phyloP scores from a whole-genome alignment of 164 flowering plant species.

The Macadamia tetraphylla region DNA sequence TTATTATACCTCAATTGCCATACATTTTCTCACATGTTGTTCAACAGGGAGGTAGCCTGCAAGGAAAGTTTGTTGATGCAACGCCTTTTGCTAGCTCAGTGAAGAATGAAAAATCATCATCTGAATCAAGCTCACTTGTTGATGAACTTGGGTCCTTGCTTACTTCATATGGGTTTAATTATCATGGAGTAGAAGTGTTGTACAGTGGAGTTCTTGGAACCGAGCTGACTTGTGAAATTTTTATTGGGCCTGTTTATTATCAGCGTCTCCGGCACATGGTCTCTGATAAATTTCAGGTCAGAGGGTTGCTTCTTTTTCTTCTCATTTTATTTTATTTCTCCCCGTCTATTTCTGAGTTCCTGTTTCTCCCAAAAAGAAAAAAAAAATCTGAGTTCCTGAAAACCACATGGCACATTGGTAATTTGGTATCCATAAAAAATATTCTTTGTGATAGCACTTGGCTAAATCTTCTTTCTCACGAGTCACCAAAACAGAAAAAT shows the following conservation, averaged over 20 bases:
- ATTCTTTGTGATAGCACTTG: no score
- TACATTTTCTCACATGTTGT: neutral
- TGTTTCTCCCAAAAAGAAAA: no score
- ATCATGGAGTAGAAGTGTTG: constrained; percentile 75
- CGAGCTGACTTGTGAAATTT: constrained; percentile 81
- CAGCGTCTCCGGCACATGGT: constrained; percentile 98
- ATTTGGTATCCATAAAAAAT: no score
- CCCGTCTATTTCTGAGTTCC: no score
- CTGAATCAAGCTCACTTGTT: constrained; percentile 58
- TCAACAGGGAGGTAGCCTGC: constrained; percentile 74
- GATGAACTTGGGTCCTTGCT: constrained; percentile 76
- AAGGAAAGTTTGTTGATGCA: constrained; percentile 84
- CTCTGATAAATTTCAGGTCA: constrained; percentile 90
- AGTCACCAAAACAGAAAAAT: no score
- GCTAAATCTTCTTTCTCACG: no score
- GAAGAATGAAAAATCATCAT: constrained; percentile 29
- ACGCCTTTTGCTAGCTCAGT: constrained; percentile 67
- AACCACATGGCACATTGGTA: neutral
- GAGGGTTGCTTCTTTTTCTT: neutral
- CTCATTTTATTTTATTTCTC: neutral
- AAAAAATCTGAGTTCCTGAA: neutral
- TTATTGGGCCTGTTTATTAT: constrained; percentile 95
- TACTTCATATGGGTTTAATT: constrained; percentile 59
- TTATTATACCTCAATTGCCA: no score
- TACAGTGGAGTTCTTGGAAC: constrained; percentile 92